Conservation (phyloP, 345 rosid genomes). For the Orychophragmus violaceus region DNA sequence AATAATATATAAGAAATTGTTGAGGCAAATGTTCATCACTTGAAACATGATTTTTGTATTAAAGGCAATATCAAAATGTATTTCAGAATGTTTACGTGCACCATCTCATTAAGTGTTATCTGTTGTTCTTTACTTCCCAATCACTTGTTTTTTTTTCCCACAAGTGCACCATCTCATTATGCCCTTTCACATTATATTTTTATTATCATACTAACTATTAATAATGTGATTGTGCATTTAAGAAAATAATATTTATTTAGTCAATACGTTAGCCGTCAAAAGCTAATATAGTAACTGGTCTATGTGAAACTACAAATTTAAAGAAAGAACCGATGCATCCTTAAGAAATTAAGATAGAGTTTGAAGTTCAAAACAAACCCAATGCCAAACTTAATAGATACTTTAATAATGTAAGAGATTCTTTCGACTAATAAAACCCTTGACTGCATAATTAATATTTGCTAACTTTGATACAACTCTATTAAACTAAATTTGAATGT, state of each 20-base stretch:
- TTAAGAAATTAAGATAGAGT: too few species aligned
- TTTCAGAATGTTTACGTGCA: slow-evolving; percentile 2
- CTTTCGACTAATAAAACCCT: too few species aligned
- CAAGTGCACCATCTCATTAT: slow-evolving; percentile 17
- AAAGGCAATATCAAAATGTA: background rate
- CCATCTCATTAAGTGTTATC: background rate
- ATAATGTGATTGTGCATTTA: background rate
- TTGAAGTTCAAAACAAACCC: too few species aligned
- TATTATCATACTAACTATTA: background rate
- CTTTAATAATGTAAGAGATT: too few species aligned
- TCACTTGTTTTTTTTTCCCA: slow-evolving; percentile 33
- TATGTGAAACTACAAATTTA: background rate
- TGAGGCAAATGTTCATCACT: too few species aligned
- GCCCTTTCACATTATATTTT: slow-evolving; percentile 3
- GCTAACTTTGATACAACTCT: too few species aligned
- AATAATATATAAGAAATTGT: too few species aligned
- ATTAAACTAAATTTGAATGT: too few species aligned
- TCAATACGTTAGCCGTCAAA: background rate
- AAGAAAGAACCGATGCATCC: too few species aligned
- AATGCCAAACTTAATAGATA: too few species aligned
- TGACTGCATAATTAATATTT: too few species aligned
- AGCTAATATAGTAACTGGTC: background rate
- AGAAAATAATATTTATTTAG: background rate
- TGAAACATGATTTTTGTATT: slow-evolving; percentile 14
- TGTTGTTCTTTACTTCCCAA: slow-evolving; percentile 50